These are phyloP conservation scores for Boletus hoseneyae DNA, from an alignment of 1,284 basidiomycete species.

Conservation along the genomic window DNA sequence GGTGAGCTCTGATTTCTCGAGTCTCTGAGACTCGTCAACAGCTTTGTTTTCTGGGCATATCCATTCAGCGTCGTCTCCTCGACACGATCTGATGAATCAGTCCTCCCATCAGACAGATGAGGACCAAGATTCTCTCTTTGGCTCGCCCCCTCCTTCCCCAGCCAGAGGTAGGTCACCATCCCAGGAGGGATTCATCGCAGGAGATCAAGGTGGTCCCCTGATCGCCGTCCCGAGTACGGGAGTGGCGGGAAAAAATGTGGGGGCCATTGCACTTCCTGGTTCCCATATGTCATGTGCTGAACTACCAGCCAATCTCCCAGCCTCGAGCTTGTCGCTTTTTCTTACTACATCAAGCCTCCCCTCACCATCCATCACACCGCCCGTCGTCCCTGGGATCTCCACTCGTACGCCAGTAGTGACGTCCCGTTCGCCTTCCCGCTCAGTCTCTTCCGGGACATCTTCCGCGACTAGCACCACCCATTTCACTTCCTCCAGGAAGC, in stretches of 20 bases:
- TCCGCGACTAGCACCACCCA: constrained; percentile 8
- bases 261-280: constrained; percentile 94
- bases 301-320: constrained; percentile 73
- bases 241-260: constrained; percentile 72
- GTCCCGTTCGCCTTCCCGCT: constrained; percentile 17
- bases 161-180: constrained; percentile 69
- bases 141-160: constrained; percentile 72
- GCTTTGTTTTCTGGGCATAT: background rate
- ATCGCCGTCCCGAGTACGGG: constrained; percentile 24
- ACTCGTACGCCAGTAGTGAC: constrained; percentile 2
- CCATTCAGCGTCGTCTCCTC: constrained; percentile 6
- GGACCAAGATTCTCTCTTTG: constrained; percentile 73
- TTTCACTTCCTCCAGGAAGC: constrained; percentile 17
- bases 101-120: constrained; percentile 26
- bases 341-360: constrained; percentile 12
- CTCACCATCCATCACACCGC: background rate
- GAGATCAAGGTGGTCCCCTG: constrained; percentile 2
- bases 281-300: constrained; percentile 78
- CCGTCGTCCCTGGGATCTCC: background rate
- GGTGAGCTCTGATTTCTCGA: constrained; percentile 8
- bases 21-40: constrained; percentile 3
- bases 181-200: constrained; percentile 50
- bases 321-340: constrained; percentile 36
- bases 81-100: constrained; percentile 19
- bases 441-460: constrained; percentile 13